Conservation (phyloP, 2,329 filamentous ascomycete species). For the Penicillium nordicum region DNA sequence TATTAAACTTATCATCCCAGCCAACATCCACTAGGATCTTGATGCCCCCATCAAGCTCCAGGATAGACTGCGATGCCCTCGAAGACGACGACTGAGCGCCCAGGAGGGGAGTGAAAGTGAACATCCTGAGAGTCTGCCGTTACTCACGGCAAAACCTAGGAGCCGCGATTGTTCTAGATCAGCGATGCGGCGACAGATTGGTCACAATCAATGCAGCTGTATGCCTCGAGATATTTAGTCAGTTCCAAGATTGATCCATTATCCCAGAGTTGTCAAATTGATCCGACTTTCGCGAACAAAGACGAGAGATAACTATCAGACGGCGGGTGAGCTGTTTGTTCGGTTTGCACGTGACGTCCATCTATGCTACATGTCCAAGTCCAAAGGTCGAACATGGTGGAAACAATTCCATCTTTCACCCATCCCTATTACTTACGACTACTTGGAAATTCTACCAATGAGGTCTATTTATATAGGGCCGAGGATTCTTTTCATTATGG, state of each 20-base stretch:
- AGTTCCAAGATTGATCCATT: neutral
- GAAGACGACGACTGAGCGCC: conserved; percentile 80
- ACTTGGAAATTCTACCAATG: too few species aligned
- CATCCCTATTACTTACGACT: too few species aligned
- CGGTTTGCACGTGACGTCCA: neutral
- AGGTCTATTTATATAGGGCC: too few species aligned
- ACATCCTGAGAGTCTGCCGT: conserved; percentile 59
- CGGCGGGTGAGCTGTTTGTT: conserved; percentile 1
- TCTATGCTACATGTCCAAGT: too few species aligned
- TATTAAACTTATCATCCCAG: conserved; percentile 91
- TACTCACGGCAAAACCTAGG: conserved; percentile 10
- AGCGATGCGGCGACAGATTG: neutral
- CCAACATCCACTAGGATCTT: conserved; percentile 93
- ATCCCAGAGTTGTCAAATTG: neutral
- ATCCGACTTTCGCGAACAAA: neutral
- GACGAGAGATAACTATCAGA: neutral
- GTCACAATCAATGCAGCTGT: conserved; percentile 2
- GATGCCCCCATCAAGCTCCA: conserved; percentile 94
- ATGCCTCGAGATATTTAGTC: neutral
- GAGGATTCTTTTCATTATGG: too few species aligned
- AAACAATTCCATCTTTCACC: too few species aligned
- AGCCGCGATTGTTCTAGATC: conserved; percentile 3
- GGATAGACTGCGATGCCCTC: conserved; percentile 84
- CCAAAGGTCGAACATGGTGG: too few species aligned
- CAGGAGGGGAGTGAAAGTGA: conserved; percentile 89